Conservation (phyloP, 257 asterid genomes). For the Solanum medicagineum region DNA sequence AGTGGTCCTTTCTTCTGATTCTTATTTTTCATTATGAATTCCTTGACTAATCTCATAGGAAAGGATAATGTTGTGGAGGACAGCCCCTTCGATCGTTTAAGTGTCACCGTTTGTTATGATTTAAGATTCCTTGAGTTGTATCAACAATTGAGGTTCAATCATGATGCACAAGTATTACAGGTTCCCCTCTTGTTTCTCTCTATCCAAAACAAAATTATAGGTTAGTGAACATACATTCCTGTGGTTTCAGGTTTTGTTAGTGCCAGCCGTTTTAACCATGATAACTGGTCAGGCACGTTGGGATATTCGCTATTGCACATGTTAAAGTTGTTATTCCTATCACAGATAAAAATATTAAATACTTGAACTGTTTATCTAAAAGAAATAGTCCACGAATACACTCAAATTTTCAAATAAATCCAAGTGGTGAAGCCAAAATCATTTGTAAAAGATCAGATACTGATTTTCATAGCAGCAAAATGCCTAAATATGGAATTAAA, state of each 20-base stretch:
- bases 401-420: background rate
- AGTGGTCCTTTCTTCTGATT: background rate
- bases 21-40: background rate
- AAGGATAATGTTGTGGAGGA: slow-evolving; percentile 52
- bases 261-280: slow-evolving; percentile 80
- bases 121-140: slow-evolving; percentile 90
- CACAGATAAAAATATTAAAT: background rate
- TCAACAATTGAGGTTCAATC: slow-evolving; percentile 77
- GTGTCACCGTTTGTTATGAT: slow-evolving; percentile 86
- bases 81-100: slow-evolving; percentile 71
- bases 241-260: slow-evolving; percentile 47
- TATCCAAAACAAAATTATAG: background rate
- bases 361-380: background rate
- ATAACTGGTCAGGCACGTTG: slow-evolving; percentile 90
- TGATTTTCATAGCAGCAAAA: background rate
- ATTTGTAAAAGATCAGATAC: background rate
- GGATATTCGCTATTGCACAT: slow-evolving; percentile 82
- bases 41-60: slow-evolving; percentile 20
- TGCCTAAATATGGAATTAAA: background rate
- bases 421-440: background rate
- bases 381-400: background rate
- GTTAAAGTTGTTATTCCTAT: background rate
- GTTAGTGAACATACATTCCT: background rate
- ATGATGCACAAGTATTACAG: slow-evolving; percentile 30
- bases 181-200: slow-evolving; percentile 3